Conservation (phyloP, 441 rosid species). For the Corymbia citriodora region DNA sequence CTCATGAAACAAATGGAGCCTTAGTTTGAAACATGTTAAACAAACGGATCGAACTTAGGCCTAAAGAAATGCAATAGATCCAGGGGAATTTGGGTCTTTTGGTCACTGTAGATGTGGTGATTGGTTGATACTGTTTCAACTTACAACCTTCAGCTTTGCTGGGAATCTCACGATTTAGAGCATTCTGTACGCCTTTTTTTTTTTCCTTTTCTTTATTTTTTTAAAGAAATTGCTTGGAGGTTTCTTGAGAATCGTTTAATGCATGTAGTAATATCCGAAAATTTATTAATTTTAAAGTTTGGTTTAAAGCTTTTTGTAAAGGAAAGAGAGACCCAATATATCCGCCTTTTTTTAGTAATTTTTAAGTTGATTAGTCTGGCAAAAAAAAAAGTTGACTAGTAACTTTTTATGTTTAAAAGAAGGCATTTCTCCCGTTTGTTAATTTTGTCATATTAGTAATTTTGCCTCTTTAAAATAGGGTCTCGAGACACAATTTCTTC, state of each 20-base stretch:
- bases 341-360: background rate
- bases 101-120: background rate
- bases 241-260: background rate
- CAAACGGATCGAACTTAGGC: slow-evolving; percentile 44
- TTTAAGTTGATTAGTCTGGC: too few relatives aligned
- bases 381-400: too few relatives aligned
- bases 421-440: background rate
- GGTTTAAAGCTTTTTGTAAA: background rate
- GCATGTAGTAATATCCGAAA: background rate
- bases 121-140: background rate
- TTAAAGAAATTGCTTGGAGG: background rate
- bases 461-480: background rate
- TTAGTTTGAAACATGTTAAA: background rate
- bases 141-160: background rate
- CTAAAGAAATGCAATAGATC: background rate
- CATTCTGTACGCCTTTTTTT: background rate
- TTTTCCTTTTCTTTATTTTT: too few relatives aligned
- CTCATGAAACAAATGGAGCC: too few relatives aligned
- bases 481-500: background rate
- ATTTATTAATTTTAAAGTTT: background rate
- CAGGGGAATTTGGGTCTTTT: background rate
- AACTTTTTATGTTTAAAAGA: background rate
- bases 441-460: background rate
- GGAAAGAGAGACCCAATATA: background rate
- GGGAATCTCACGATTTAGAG: background rate